Evolutionary conservation across 106 monocot genomes (phyloP).

Genomic region (Ottelia alismoides): DNA sequence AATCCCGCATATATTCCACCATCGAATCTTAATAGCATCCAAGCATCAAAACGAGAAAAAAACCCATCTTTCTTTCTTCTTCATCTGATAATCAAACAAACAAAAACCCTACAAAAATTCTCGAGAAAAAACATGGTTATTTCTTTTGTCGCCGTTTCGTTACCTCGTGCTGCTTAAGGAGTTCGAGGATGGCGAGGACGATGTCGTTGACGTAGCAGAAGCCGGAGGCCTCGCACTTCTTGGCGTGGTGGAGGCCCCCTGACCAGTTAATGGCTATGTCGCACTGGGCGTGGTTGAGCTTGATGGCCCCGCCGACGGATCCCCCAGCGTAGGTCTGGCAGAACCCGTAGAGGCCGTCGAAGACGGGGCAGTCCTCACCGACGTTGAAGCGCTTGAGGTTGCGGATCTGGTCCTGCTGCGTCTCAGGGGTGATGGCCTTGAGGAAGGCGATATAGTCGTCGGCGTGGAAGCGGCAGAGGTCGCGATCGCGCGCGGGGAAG

Average conservation of each 20-base stretch:
- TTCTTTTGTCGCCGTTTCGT: too few relatives aligned
- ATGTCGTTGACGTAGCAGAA: constrained; percentile 26
- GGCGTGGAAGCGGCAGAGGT: constrained; percentile 21
- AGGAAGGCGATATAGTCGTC: constrained; percentile 22
- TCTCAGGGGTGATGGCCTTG: constrained; percentile 16
- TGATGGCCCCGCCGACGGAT: constrained; percentile 16
- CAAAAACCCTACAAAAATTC: neutral
- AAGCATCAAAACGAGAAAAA: neutral
- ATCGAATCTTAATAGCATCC: neutral
- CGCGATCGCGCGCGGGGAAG: constrained; percentile 17
- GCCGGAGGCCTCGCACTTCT: constrained; percentile 23
- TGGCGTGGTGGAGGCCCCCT: constrained; percentile 21
- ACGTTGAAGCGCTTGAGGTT: constrained; percentile 10
- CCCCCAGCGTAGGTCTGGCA: constrained; percentile 20
- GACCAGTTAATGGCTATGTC: constrained; percentile 26
- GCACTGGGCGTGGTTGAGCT: constrained; percentile 16
- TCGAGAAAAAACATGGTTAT: neutral
- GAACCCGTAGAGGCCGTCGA: constrained; percentile 12
- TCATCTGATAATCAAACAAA: neutral
- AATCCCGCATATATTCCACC: neutral
- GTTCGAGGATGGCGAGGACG: constrained; percentile 21
- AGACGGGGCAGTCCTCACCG: constrained; percentile 23
- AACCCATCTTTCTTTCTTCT: too few relatives aligned
- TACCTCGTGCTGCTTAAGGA: constrained; percentile 19
- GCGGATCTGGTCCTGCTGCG: constrained; percentile 19